Conservation (phyloP, 2,329 filamentous ascomycete genomes). For the Colletotrichum lentis region DNA sequence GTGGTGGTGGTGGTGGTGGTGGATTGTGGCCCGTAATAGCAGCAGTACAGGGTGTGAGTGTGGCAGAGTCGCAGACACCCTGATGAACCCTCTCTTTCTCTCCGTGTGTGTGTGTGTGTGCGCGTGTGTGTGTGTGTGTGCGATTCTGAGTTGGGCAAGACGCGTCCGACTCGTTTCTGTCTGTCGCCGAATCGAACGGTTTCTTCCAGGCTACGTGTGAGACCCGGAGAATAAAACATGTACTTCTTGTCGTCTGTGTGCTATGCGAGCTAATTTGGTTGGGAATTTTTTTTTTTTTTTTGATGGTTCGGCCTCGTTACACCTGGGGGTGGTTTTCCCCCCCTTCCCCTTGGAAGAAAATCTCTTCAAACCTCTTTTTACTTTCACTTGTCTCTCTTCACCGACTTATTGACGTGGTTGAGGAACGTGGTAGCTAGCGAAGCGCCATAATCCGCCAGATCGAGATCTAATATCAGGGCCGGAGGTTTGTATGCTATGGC, state of each 20-base stretch:
- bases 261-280: constrained; percentile 28
- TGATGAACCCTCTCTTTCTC: constrained; percentile 10
- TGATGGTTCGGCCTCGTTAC: constrained; percentile 9
- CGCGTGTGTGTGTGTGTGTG: neutral
- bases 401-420: constrained; percentile 34
- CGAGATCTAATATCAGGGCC: constrained; percentile 35
- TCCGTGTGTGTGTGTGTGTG: too few relatives aligned
- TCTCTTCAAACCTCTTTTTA: neutral
- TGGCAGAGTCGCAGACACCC: constrained; percentile 10
- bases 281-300: constrained; percentile 26
- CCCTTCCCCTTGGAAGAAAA: neutral
- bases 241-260: constrained; percentile 19
- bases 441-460: constrained; percentile 4
- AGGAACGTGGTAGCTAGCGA: constrained; percentile 28
- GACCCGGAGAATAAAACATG: constrained; percentile 20
- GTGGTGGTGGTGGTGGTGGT: neutral
- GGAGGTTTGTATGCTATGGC: constrained; percentile 32
- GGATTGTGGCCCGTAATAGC: neutral
- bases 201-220: constrained; percentile 10
- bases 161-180: neutral
- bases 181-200: neutral
- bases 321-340: too few relatives aligned
- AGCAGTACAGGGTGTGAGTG: constrained; percentile 4
- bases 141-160: neutral
- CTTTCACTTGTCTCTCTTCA: constrained; percentile 19